Base-by-base conservation (phyloP, 2,329 filamentous ascomycete species). In the Aureobasidium uvarum region DNA sequence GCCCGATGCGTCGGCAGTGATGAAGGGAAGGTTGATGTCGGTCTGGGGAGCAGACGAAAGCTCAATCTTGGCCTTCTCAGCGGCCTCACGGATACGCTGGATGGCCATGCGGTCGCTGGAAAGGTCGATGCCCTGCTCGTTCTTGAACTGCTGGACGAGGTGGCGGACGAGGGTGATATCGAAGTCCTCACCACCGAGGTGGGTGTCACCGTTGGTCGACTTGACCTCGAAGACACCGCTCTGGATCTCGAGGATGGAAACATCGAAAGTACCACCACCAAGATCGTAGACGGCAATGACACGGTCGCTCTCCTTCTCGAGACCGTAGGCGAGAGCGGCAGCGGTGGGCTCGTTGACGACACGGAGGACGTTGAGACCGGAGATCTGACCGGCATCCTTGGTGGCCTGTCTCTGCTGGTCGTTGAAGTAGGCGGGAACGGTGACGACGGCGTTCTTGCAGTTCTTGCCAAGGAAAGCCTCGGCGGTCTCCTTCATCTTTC, bases 291-390 rank as follows among this genome's bases (percentile, higher is more conserved):
- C 93, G 74, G 92, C 94, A 86, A 99, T 98, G 72, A 99, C 86
- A 76, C 98, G 94, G 79, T 98, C 96, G 77, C 95, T 92, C 87
- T 98, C 95, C 87, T 96, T 96, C 80, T 91, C 93, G 68, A 99
- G 90, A 86, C 95, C 95, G 81, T 99, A 99, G 74, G 95, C 95
- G 75, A 98, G 98, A 74, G 95, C 95, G 69, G 95, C 95, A 72
- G 95, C 95, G 70, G 95, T 99, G 68, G 95, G 95, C 85, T 99
- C 95, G 88, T 99, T 99, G 84, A 99, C 97, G 84, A 99, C 98
- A 86, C 95, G 93, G 81, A 99, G 93, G 73, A 99, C 92, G 83
- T 98, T 97, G 69, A 99, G 89, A 74, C 94, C 95, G 76, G 94
- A 84, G 77, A 99, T 99, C 79, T 94, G 90, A 89, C 95, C 95